Conservation (phyloP, 305 asterid species). For the Plantago coronopus region DNA sequence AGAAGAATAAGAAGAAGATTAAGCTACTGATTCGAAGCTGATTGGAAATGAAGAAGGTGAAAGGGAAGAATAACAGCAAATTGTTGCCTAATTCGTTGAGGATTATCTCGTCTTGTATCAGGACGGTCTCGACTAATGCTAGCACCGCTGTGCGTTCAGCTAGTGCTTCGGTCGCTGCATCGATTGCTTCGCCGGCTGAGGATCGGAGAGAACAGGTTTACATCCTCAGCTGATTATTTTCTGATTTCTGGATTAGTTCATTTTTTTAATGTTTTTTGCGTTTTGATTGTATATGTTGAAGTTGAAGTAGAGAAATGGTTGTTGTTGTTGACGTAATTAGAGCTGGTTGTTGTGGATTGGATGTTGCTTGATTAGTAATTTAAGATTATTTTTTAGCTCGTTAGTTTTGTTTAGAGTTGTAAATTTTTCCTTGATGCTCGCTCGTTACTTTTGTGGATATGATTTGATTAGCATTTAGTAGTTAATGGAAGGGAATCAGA, state of each 20-base stretch:
- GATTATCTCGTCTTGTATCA: constrained; percentile 63
- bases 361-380: neutral
- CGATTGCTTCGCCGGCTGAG: constrained; percentile 43
- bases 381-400: no score
- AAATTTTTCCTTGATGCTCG: no score
- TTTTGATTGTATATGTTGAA: neutral
- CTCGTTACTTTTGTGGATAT: no score
- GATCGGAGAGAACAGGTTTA: constrained; percentile 55
- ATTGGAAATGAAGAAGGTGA: constrained; percentile 28
- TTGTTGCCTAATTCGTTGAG: constrained; percentile 57
- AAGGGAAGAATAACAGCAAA: constrained; percentile 26
- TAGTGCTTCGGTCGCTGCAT: constrained; percentile 51
- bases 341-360: neutral
- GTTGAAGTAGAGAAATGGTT: neutral
- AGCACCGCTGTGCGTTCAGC: constrained; percentile 43
- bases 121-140: constrained; percentile 64
- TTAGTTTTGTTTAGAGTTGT: no score
- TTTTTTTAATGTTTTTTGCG: neutral
- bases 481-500: no score
- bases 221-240: neutral
- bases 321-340: neutral
- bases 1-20: no score
- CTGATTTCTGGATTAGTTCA: neutral
- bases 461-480: no score
- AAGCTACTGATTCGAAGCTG: no score